Evolutionary conservation across 2,329 filamentous ascomycete species (phyloP).

Genomic region (Diaporthe ilicicola): DNA sequence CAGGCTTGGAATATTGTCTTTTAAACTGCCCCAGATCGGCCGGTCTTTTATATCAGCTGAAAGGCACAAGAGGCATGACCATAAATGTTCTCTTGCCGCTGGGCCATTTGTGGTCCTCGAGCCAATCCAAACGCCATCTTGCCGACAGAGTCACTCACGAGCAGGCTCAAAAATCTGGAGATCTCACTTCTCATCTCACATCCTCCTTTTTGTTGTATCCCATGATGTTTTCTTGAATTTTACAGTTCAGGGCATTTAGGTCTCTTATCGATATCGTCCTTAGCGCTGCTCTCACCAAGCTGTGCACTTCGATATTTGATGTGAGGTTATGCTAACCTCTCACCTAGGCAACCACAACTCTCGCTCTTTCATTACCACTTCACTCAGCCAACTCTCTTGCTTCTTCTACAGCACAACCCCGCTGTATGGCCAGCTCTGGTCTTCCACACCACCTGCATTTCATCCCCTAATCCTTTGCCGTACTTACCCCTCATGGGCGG

Average conservation of each 20-base stretch:
- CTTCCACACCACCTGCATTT: too few relatives aligned
- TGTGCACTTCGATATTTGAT: not conserved
- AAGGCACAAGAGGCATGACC: not conserved
- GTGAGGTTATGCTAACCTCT: not conserved
- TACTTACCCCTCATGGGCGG: slow-evolving; percentile 67
- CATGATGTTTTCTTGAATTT: not conserved
- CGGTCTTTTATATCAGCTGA: not conserved
- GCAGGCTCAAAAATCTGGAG: too few relatives aligned
- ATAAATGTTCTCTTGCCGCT: not conserved
- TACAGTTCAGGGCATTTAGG: not conserved
- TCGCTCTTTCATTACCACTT: not conserved
- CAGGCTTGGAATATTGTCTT: not conserved
- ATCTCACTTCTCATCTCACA: not conserved
- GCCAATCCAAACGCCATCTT: not conserved
- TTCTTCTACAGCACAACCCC: not conserved
- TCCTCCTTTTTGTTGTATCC: not conserved
- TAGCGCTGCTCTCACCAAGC: not conserved
- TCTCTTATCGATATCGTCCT: not conserved
- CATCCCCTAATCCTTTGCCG: not conserved
- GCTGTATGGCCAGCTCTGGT: too few relatives aligned
- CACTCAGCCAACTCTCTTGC: not conserved
- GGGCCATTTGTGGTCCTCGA: not conserved
- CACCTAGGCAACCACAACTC: not conserved
- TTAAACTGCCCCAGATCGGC: too few relatives aligned
- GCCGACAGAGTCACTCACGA: slow-evolving; percentile 3